These are phyloP conservation scores for Hypsizygus marmoreus DNA, from an alignment of 768 basidiomycete genomes.

Conservation along the genomic window DNA sequence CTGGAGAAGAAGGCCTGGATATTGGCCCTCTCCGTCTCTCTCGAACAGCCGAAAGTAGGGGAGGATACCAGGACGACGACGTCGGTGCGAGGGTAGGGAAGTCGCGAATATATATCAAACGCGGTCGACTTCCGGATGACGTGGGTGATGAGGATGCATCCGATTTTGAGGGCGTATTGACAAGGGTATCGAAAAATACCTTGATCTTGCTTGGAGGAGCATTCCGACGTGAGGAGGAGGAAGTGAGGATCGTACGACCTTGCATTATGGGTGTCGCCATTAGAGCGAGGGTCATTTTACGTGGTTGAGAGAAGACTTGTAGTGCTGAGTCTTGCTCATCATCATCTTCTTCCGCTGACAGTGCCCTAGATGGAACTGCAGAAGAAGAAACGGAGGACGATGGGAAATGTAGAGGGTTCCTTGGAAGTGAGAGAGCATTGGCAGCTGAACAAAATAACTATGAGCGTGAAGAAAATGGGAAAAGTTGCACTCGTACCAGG, in stretches of 20 bases:
- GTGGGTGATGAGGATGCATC: conserved; percentile 26
- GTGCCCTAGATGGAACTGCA: conserved; percentile 21
- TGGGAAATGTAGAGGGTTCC: conserved; percentile 77
- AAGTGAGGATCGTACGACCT: conserved; percentile 41
- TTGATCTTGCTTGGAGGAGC: conserved; percentile 59
- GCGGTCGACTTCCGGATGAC: conserved; percentile 46
- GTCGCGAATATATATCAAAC: conserved; percentile 84
- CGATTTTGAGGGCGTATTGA: conserved; percentile 56
- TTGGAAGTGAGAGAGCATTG: conserved; percentile 62
- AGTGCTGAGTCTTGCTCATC: conserved; percentile 37
- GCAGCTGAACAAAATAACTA: conserved; percentile 53
- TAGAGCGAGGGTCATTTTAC: conserved; percentile 45
- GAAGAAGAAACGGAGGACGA: conserved; percentile 26
- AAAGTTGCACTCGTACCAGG: conserved; percentile 49
- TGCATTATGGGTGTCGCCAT: conserved; percentile 37
- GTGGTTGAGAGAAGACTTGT: conserved; percentile 31
- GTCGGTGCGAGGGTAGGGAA: conserved; percentile 74
- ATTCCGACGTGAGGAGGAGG: conserved; percentile 43
- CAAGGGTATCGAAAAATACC: conserved; percentile 74
- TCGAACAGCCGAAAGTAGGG: conserved; percentile 77
- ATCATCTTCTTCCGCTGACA: conserved; percentile 49
- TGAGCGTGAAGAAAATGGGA: neutral
- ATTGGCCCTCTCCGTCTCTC: conserved; percentile 69
- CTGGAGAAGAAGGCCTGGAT: conserved; percentile 58
- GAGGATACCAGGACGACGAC: conserved; percentile 78